Percentiles rank a stretch among this genome's conserved stretches.
Conservation (phyloP, 768 basidiomycete genomes). For the Leccinum disarticulatum region DNA sequence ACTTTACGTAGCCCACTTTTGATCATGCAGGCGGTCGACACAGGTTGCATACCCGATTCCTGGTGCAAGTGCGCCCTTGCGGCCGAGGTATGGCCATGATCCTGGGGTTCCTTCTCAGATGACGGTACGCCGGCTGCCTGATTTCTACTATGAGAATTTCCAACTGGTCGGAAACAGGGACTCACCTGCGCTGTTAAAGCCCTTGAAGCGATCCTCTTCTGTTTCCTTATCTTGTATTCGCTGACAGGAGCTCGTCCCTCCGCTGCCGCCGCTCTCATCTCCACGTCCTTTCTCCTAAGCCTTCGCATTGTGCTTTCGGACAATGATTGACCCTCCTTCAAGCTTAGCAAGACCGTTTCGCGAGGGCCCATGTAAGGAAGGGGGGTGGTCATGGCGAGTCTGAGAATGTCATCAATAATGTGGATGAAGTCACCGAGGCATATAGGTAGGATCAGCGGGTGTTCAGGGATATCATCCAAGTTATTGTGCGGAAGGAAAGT, state of each 20-base stretch:
- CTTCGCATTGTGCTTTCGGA: constrained; percentile 29
- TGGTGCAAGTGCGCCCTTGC: neutral
- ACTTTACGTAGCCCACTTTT: constrained; percentile 1
- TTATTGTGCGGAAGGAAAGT: neutral
- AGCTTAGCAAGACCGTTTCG: constrained; percentile 20
- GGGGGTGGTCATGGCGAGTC: constrained; percentile 19
- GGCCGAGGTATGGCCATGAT: neutral
- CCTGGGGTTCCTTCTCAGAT: neutral
- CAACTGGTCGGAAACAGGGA: neutral
- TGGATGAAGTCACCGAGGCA: constrained; percentile 10
- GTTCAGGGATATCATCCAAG: constrained; percentile 23
- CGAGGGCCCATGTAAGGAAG: constrained; percentile 23
- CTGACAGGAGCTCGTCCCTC: constrained; percentile 25
- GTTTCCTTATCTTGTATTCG: constrained; percentile 23
- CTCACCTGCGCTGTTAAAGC: constrained; percentile 12
- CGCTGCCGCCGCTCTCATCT: constrained; percentile 18
- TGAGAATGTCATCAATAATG: constrained; percentile 9
- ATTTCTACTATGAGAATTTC: neutral
- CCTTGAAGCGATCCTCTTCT: constrained; percentile 13
- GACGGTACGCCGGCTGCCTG: neutral
- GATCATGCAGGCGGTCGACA: neutral
- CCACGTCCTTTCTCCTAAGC: constrained; percentile 25
- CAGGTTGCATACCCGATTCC: neutral
- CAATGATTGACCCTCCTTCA: constrained; percentile 24
- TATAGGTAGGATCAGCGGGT: constrained; percentile 17